Base-by-base conservation (phyloP, 1,284 basidiomycete genomes). In the Sphagnurus paluster region DNA sequence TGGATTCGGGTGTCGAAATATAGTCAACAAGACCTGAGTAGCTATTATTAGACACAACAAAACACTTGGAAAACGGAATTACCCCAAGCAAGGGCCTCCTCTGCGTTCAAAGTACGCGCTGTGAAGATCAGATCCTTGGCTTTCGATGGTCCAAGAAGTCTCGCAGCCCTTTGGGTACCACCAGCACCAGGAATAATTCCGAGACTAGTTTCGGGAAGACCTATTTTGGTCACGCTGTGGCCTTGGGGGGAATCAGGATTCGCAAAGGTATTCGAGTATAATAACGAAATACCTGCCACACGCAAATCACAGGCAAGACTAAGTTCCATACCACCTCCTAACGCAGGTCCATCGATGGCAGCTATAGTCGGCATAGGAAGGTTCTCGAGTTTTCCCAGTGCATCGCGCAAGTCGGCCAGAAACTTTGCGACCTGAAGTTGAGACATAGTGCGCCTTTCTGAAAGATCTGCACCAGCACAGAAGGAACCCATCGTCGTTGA, bases 101-200 rank as follows among this genome's bases (percentile, higher is more conserved):
- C 45, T 0, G 84, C 84, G 16, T 72, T 75, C 41, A 94, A 64
- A 44, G 79, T 69, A 5, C 82, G 76, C 5, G 85, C 87, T 2
- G 89, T 90, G 62, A 87, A 93, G 47, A 95, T 89, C 30, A 95
- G 71, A 58, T 94, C 90, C 66, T 97, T 98, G 5, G 94, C 87
- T 63, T 82, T 87, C 32, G 91, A 76, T 16, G 84, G 65, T 1
- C 95, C 94, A 8, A 98, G 68, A 16, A 97, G 68, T 34, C 91
- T 81, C 1, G 91, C 84, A 14, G 90, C 77, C 26, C 95, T 79
- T 60, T 95, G 93, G 1, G 94, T 98, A 1, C 93, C 93, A 2
- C 93, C 93, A n/a, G 92, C 93, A 39, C 94, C 94, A 10, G 94
- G 94, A 46, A 98, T 97, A 54, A 98, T 97, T 4, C 93, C 94